Evolutionary conservation across 1,284 basidiomycete species (phyloP), one percentile per base, ranked within the genome.

Genomic region (Trametes sp.): DNA sequence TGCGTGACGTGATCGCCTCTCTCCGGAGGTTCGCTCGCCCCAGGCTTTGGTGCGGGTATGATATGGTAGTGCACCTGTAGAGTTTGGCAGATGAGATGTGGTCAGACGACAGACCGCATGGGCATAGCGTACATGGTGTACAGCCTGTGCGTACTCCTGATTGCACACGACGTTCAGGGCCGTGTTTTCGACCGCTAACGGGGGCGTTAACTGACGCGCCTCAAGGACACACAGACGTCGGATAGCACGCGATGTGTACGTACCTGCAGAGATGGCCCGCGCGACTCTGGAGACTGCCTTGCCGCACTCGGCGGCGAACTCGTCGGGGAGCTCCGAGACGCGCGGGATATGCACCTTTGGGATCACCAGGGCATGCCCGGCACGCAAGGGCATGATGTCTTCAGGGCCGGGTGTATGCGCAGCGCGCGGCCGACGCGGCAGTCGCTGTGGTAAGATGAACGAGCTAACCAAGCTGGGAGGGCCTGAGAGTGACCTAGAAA

Each of bases 141-240:
- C 89, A 7, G 88, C 88, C 71, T 93, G 90, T 0, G 89, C 90
- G 70, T 94, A 92, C 73, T 92, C 89, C 74, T 93, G 90, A 71
- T 92, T 92, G 68, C 88, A 90, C 3, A 92, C 89, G 9, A 92
- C 82, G 71, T 92, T 92, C 54, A 91, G 77, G 10, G 79, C 88
- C 5, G 87, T 88, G 68, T 91, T 87, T 11, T 83, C 79, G 19
- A 90, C 66, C 2, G 86, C 90, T 91, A 57, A 0, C 11, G 31
- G 24, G 2, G 14, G 10, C n/a, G 53, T 54, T 38, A 59, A 42
- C 16, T 19, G 52, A 50, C 21, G 19, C 44, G 24, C 54, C 33
- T 29, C 21, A 16, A 23, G 21, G 14, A 28, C 41, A 21, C 10
- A 23, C 24, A n/a, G 13, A 41, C n/a, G 41, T 14, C 13, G 14